Base-by-base conservation (phyloP, 345 rosid species). In the Citrus hindsii region DNA sequence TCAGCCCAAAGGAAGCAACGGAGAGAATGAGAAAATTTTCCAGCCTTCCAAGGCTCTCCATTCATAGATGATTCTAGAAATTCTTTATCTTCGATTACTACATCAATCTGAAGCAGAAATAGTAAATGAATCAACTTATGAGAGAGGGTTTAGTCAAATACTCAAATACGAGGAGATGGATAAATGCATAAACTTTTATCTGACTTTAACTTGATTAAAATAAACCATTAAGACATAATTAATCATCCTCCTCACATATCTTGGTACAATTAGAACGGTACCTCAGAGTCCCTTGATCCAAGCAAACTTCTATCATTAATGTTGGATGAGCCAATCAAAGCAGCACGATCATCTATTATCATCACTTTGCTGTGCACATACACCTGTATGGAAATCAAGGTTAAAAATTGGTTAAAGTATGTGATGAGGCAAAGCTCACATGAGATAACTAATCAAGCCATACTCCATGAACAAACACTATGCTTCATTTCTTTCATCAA, bases 251-350 rank as follows among this genome's bases (percentile, higher is more conserved):
- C 18, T 46, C 18, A 28, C 40, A 6, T 27, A 64, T 32, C 53
- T 63, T 48, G 35, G 24, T 2, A 16, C 4, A 21, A 30, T n/a
- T 16, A 62, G 32, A 75, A 75, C 12, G 46, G n/a, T 90, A 93
- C 98, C 98, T 95, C 98, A 0, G 98, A 93, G 79, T 95, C 98
- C 75, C 98, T 84, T 55, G 98, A 93, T 71, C 98, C 98, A 60
- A 95, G 98, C 84, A 95, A 85, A 81, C 98, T 93, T 82, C 98
- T 81, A 63, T 95, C 98, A 7, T 95, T 95, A 21, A 95, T 88
- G 79, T 95, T 95, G 38, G 98, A 93, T 24, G 98, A 95, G 77
- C 98, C 98, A 0, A 95, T 86, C 79, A 90, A 72, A 60, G 97
- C 82, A 7, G 79, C 69, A 1, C 90, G 87, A 75, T 95, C 98